phyloP scores from a whole-genome alignment of 352 stramenopile species.

The Pythium dissimile region DNA sequence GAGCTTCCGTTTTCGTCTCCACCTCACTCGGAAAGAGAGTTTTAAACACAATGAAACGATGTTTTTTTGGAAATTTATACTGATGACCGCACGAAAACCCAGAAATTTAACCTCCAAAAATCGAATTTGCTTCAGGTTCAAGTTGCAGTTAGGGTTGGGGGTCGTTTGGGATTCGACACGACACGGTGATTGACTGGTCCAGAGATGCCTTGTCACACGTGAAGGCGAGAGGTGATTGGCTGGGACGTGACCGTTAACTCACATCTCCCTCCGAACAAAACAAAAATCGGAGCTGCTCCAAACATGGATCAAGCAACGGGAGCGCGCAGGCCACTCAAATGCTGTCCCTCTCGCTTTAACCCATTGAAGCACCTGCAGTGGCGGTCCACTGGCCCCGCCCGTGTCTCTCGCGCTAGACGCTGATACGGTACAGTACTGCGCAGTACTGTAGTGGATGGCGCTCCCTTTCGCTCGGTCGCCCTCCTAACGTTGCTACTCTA shows the following conservation, averaged over 20 bases:
- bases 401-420: too few relatives aligned
- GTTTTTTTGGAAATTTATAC: neutral
- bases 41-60: neutral
- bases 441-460: too few relatives aligned
- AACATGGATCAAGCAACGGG: too few relatives aligned
- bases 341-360: neutral
- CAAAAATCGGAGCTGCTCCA: too few relatives aligned
- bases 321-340: neutral
- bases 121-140: slow-evolving; percentile 17
- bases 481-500: too few relatives aligned
- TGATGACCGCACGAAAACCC: slow-evolving; percentile 7
- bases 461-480: too few relatives aligned
- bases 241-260: slow-evolving; percentile 6
- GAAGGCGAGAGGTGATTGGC: slow-evolving; percentile 15
- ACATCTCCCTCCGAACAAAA: neutral
- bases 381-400: too few relatives aligned
- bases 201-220: slow-evolving; percentile 27
- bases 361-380: too few relatives aligned
- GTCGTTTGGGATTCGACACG: neutral
- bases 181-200: slow-evolving; percentile 18
- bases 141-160: slow-evolving; percentile 16
- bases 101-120: slow-evolving; percentile 1
- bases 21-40: neutral
- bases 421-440: too few relatives aligned
- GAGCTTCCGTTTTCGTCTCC: neutral